These are phyloP conservation scores for Cichorium intybus DNA, from an alignment of 140 eudicot species.

Conservation along the genomic window DNA sequence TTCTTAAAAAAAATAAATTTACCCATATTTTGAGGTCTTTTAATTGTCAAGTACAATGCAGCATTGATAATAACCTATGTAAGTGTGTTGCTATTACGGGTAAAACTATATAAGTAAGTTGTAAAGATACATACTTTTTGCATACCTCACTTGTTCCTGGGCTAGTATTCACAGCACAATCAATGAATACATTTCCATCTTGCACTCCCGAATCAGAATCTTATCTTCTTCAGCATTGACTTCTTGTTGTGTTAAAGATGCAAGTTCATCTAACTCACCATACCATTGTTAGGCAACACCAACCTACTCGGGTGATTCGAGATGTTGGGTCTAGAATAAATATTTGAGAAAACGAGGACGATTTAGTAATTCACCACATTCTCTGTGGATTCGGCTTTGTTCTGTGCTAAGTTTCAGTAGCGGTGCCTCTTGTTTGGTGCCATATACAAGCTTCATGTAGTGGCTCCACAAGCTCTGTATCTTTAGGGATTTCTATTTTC, in stretches of 20 bases:
- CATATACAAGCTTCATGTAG: constrained; percentile 66
- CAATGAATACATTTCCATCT: constrained; percentile 60
- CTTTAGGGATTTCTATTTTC: constrained; percentile 64
- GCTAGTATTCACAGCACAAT: constrained; percentile 73
- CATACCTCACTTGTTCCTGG: constrained; percentile 99
- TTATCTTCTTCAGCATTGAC: constrained; percentile 37
- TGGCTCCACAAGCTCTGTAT: constrained; percentile 73
- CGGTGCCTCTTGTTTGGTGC: constrained; percentile 92
- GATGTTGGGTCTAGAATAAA: not conserved
- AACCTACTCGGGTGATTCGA: constrained; percentile 51
- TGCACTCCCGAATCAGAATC: constrained; percentile 30
- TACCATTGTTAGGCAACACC: constrained; percentile 91
- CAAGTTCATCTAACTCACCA: constrained; percentile 78
- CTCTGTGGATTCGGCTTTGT: constrained; percentile 52
- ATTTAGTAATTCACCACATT: constrained; percentile 41
- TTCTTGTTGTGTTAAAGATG: constrained; percentile 47
- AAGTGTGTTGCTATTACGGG: too few species aligned
- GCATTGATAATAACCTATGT: constrained; percentile 71
- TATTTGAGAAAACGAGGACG: not conserved
- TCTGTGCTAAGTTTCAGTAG: constrained; percentile 50
- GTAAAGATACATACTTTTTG: too few species aligned
- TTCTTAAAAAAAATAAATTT: too few species aligned
- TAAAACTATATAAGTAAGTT: too few species aligned
- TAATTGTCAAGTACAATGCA: constrained; percentile 69
- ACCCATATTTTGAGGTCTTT: constrained; percentile 28